Conservation (phyloP, 75 land plant species). For the Selaginella moellendorffii region DNA sequence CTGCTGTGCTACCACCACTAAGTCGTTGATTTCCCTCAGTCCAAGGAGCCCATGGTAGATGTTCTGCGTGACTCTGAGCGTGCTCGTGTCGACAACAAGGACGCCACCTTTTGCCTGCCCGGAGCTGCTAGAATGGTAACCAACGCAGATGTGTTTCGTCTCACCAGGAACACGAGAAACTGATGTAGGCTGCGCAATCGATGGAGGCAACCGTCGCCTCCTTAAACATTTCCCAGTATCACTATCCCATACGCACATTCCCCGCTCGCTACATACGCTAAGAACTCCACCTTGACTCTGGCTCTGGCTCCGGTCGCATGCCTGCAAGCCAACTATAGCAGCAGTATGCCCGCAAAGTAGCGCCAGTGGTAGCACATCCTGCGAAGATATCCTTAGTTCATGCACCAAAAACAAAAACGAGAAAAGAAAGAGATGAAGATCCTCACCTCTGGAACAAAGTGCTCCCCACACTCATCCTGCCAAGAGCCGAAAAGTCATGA, state of each 20-base stretch:
- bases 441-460: background rate
- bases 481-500: no score
- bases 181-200: slow-evolving; percentile 37
- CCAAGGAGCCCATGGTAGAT: slow-evolving; percentile 43
- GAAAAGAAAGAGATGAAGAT: background rate
- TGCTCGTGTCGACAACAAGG: slow-evolving; percentile 50
- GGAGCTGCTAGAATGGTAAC: slow-evolving; percentile 21
- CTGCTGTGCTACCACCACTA: slow-evolving; percentile 27
- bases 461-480: no score
- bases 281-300: slow-evolving; percentile 17
- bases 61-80: slow-evolving; percentile 44
- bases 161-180: slow-evolving; percentile 24
- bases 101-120: slow-evolving; percentile 28
- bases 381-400: slow-evolving; percentile 10
- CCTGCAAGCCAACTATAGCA: slow-evolving; percentile 33
- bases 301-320: slow-evolving; percentile 28
- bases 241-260: slow-evolving; percentile 64
- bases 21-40: slow-evolving; percentile 32
- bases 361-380: slow-evolving; percentile 36
- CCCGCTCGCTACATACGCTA: slow-evolving; percentile 61
- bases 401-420: background rate
- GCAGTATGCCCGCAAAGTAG: slow-evolving; percentile 74
- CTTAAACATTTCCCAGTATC: slow-evolving; percentile 47
- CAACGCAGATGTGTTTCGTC: slow-evolving; percentile 36
- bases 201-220: slow-evolving; percentile 58